Conservation (phyloP, 202 grass and related monocot genomes). For the Bolboschoenoplectus hybrid region DNA sequence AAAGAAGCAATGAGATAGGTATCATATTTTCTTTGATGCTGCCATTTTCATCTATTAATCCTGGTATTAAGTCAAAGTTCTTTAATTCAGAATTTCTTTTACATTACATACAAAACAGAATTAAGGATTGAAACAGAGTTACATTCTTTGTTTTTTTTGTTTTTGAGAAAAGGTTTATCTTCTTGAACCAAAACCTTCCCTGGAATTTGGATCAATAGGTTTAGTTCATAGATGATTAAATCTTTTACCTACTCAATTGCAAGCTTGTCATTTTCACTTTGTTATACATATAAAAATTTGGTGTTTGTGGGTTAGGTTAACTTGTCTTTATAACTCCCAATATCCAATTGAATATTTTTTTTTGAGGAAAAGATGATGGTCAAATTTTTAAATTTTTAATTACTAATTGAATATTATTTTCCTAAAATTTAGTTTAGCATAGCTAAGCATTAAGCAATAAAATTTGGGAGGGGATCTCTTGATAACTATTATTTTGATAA, state of each 20-base stretch:
- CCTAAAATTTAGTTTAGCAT: slow-evolving; percentile 5
- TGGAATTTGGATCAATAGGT: slow-evolving; percentile 18
- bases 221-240: slow-evolving; percentile 20
- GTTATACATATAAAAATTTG: not conserved
- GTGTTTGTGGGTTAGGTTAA: slow-evolving; percentile 43
- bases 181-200: not conserved
- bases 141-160: not conserved
- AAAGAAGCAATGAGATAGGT: not conserved
- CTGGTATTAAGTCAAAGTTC: not conserved
- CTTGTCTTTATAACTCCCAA: slow-evolving; percentile 29
- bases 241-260: slow-evolving; percentile 37
- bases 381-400: no score
- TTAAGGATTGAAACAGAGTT: slow-evolving; percentile 11
- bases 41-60: not conserved
- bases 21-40: not conserved
- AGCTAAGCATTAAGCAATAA: not conserved
- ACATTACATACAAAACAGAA: not conserved
- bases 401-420: not conserved
- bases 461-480: no score
- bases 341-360: slow-evolving; percentile 9
- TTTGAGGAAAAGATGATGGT: no score
- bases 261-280: slow-evolving; percentile 26
- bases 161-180: not conserved
- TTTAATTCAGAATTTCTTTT: not conserved
- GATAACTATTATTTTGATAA: no score